Evolutionary conservation across 805 yeast genomes (phyloP), one percentile per base, ranked within the genome.

Genomic region (Kodamaea fukazawae): DNA sequence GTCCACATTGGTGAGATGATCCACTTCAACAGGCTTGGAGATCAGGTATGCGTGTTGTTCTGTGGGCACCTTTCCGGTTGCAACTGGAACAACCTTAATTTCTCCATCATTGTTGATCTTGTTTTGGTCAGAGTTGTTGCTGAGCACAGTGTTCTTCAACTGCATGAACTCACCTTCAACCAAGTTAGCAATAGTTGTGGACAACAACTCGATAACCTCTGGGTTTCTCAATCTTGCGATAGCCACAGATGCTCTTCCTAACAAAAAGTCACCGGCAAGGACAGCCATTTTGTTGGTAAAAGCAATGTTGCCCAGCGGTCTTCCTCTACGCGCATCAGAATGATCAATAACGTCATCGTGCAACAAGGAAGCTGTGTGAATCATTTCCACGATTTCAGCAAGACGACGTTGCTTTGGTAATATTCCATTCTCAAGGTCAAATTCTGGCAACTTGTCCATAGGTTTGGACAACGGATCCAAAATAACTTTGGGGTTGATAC

Each of bases 121-220:
- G 23, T 68, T 57, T 36, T 71, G 57, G 25, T 77, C 78, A 4
- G 28, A 25, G 44, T 71, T 76, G 33, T 49, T 49, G 43, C 53
- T 63, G 30, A 84, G 67, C 6, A 90, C 93, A 0, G 96, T 88
- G 64, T 93, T 93, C 53, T 91, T 90, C 70, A 93, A 76, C 67
- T 93, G 99, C 98, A 93, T 93, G 60, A 93, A 91, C 66, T 93
- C 99, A 36, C 99, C 99, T 66, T 93, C 99, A 1, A 93, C 98
- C 44, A 93, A 73, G 59, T 93, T 93, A 9, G 98, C 99, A 58
- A 93, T 93, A 23, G 96, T 85, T 10, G 96, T 91, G 3, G 97
- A 89, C 69, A 93, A 79, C 45, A 93, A 73, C 67, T 93, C 99
- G 43, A 89, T 90, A 33, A 93, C 99, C 67, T 93, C 98, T n/a